Evolutionary conservation across 108 stramenopile genomes (phyloP).

Genomic region (Nitzschia putrida): DNA sequence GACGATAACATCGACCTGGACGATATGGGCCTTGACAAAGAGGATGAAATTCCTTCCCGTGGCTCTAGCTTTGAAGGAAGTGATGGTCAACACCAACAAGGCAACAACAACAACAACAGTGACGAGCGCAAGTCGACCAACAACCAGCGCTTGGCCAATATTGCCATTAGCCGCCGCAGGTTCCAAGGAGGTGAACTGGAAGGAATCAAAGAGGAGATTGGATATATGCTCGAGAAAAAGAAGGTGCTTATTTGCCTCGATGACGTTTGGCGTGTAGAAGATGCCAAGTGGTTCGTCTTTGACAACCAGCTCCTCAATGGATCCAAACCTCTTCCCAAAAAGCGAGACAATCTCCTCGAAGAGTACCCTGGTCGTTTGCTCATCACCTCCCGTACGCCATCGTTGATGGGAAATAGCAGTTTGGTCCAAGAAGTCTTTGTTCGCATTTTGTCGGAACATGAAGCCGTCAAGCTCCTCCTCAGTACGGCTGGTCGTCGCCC

Average conservation of each 20-base stretch:
- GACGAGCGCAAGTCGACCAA: conserved; percentile 3
- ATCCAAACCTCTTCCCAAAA: conserved; percentile 16
- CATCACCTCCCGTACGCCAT: conserved; percentile 77
- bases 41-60: conserved; percentile 26
- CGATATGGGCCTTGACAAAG: conserved; percentile 40
- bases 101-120: background rate
- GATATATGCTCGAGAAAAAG: conserved; percentile 52
- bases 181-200: conserved; percentile 85
- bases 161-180: conserved; percentile 61
- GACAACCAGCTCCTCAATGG: conserved; percentile 44
- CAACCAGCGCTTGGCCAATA: conserved; percentile 44
- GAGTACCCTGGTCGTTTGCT: conserved; percentile 65
- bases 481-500: conserved; percentile 80
- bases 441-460: conserved; percentile 83
- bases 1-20: conserved; percentile 51
- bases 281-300: conserved; percentile 89
- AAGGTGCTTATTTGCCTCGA: conserved; percentile 81
- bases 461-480: conserved; percentile 84
- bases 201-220: conserved; percentile 83
- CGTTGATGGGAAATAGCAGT: conserved; percentile 62
- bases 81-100: conserved; percentile 1
- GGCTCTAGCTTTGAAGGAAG: conserved; percentile 36
- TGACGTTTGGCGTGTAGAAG: conserved; percentile 85
- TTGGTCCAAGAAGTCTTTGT: conserved; percentile 86
- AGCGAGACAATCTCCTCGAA: conserved; percentile 28